Conservation (phyloP, 139 green algal species). For the Chlorella sp. region DNA sequence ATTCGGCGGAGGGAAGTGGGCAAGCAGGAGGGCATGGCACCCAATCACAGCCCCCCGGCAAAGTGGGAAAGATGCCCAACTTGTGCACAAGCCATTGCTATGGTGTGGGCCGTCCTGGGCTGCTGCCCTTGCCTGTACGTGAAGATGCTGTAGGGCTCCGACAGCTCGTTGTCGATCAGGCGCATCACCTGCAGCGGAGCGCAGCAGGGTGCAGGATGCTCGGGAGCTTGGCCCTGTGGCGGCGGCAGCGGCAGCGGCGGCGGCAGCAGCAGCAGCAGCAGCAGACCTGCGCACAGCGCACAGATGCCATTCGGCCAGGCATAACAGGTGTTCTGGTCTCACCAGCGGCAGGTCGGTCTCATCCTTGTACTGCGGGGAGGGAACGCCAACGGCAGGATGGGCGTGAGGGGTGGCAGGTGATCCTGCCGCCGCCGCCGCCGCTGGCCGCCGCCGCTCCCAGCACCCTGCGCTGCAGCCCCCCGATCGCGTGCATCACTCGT, state of each 20-base stretch:
- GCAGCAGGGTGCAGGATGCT: neutral
- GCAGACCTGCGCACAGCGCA: neutral
- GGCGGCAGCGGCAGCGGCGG: no score
- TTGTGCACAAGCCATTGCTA: no score
- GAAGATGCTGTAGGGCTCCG: constrained; percentile 99
- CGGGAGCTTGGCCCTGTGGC: no score
- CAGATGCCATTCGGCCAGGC: no score
- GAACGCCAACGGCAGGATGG: neutral
- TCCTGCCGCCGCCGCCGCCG: neutral
- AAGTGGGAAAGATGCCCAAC: no score
- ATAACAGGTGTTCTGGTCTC: no score
- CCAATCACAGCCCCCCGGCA: no score
- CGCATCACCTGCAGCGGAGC: constrained; percentile 78
- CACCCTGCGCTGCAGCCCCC: neutral
- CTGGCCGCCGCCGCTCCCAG: neutral
- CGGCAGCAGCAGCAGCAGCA: no score
- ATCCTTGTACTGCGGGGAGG: constrained; percentile 74
- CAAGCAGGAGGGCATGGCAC: no score
- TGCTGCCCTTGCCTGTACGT: constrained; percentile 90
- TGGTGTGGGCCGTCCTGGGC: neutral
- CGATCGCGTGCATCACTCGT: neutral
- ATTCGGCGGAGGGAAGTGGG: no score
- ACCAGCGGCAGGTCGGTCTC: constrained; percentile 86
- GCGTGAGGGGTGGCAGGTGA: no score
- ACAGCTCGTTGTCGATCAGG: constrained; percentile 94